Conservation (phyloP, 768 basidiomycete species). For the Amanita subjunquillea region DNA sequence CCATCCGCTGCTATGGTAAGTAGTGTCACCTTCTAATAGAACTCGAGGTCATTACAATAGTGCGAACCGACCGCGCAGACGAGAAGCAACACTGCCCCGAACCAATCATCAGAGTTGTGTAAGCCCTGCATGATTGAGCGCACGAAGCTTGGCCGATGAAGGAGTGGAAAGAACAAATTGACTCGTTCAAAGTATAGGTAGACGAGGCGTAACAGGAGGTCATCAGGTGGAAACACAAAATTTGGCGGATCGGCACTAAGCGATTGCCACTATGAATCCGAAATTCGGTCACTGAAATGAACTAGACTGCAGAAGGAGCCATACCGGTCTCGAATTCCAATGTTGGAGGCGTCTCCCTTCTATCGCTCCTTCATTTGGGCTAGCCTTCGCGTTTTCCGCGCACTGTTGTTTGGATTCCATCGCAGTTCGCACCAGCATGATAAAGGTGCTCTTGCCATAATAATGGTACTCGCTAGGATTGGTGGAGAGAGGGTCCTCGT, state of each 20-base stretch:
- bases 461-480: slow-evolving; percentile 30
- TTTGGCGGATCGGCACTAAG: slow-evolving; percentile 9
- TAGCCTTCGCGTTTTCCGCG: slow-evolving; percentile 23
- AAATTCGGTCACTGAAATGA: neutral
- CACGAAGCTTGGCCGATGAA: slow-evolving; percentile 67
- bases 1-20: slow-evolving; percentile 45
- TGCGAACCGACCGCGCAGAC: slow-evolving; percentile 65
- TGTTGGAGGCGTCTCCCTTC: slow-evolving; percentile 21
- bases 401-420: slow-evolving; percentile 50
- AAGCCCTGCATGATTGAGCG: slow-evolving; percentile 33
- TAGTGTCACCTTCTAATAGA: slow-evolving; percentile 24
- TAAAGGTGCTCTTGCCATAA: slow-evolving; percentile 45
- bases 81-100: slow-evolving; percentile 52
- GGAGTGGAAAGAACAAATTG: slow-evolving; percentile 51
- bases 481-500: slow-evolving; percentile 21
- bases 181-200: slow-evolving; percentile 51
- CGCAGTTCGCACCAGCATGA: slow-evolving; percentile 41
- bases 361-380: slow-evolving; percentile 5
- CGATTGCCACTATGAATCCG: slow-evolving; percentile 26
- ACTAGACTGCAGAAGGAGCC: slow-evolving; percentile 7
- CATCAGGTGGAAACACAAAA: slow-evolving; percentile 38
- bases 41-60: slow-evolving; percentile 48
- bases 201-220: slow-evolving; percentile 41
- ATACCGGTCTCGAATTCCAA: slow-evolving; percentile 25
- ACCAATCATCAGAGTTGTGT: slow-evolving; percentile 39